phyloP scores from a whole-genome alignment of 2,329 filamentous ascomycete species.

The Aspergillus floridensis region DNA sequence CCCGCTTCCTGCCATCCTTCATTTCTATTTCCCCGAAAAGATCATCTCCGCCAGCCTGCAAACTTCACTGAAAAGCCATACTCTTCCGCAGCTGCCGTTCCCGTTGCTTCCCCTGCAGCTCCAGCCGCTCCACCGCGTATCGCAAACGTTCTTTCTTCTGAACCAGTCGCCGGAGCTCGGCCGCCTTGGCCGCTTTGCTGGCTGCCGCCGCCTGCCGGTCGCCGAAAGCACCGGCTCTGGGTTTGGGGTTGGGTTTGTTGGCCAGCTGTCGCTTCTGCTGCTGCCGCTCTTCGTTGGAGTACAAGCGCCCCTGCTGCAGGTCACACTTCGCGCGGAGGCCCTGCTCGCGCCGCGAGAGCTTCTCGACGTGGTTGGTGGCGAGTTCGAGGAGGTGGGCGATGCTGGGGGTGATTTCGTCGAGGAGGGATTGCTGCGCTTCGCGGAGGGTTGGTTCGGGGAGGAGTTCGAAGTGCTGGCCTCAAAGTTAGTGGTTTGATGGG shows the following conservation, averaged over 20 bases:
- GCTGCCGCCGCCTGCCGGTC: constrained; percentile 25
- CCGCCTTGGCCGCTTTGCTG: constrained; percentile 45
- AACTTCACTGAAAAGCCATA: constrained; percentile 56
- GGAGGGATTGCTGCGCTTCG: constrained; percentile 76
- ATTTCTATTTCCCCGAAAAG: neutral
- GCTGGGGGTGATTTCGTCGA: constrained; percentile 86
- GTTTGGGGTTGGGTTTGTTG: constrained; percentile 7
- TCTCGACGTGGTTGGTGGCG: constrained; percentile 79
- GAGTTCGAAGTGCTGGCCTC: constrained; percentile 78
- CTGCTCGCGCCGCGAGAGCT: constrained; percentile 78
- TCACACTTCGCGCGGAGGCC: constrained; percentile 79
- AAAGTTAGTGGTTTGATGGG: neutral
- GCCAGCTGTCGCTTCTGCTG: constrained; percentile 12
- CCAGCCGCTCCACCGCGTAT: constrained; percentile 81
- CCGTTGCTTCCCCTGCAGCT: constrained; percentile 78
- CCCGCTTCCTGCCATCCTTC: too few species aligned
- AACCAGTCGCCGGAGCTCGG: constrained; percentile 64
- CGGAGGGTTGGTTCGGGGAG: constrained; percentile 81
- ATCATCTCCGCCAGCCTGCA: neutral
- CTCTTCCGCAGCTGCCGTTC: constrained; percentile 71
- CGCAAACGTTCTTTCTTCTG: constrained; percentile 82
- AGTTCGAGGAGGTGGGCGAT: constrained; percentile 74
- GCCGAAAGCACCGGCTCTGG: constrained; percentile 17
- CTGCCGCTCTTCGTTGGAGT: constrained; percentile 39
- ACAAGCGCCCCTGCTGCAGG: constrained; percentile 72